A percentile compares a stretch with the other conserved stretches of the same genome.
Conservation (phyloP, 2,329 filamentous ascomycete genomes). For the Verticillium klebahnii region DNA sequence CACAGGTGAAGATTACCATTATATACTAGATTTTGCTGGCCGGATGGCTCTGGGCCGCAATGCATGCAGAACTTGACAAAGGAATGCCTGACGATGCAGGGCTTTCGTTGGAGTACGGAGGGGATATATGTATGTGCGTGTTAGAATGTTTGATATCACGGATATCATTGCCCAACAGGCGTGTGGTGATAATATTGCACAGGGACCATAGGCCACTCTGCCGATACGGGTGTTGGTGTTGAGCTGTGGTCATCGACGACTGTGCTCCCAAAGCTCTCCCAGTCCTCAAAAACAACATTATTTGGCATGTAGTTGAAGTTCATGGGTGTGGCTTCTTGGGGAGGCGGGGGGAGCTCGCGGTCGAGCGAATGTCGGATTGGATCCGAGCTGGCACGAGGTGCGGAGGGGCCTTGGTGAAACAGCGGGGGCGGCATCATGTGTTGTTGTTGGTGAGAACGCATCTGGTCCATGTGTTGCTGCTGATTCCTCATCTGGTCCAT, state of each 20-base stretch:
- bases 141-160: background rate
- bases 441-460: background rate
- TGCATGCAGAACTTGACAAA: slow-evolving; percentile 12
- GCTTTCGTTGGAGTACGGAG: background rate
- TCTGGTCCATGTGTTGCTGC: background rate
- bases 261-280: slow-evolving; percentile 32
- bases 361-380: slow-evolving; percentile 11
- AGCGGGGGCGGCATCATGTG: slow-evolving; percentile 10
- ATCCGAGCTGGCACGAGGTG: slow-evolving; percentile 8
- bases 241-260: slow-evolving; percentile 24
- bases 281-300: slow-evolving; percentile 34
- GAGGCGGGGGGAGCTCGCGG: slow-evolving; percentile 13
- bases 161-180: slow-evolving; percentile 12
- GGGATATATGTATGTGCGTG: background rate
- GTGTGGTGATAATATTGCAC: slow-evolving; percentile 17
- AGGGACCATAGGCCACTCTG: slow-evolving; percentile 19
- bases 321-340: slow-evolving; percentile 23
- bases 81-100: slow-evolving; percentile 7
- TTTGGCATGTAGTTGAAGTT: slow-evolving; percentile 38
- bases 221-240: slow-evolving; percentile 12
- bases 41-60: slow-evolving; percentile 7
- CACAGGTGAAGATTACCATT: slow-evolving; percentile 13
- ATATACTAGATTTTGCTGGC: slow-evolving; percentile 10
- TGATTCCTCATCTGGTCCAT: background rate
- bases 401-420: slow-evolving; percentile 5